Percentiles rank a stretch among this genome's conserved stretches.
These are phyloP conservation scores for Fusarium buharicum DNA, from an alignment of 2,329 filamentous ascomycete species.

Conservation along the genomic window DNA sequence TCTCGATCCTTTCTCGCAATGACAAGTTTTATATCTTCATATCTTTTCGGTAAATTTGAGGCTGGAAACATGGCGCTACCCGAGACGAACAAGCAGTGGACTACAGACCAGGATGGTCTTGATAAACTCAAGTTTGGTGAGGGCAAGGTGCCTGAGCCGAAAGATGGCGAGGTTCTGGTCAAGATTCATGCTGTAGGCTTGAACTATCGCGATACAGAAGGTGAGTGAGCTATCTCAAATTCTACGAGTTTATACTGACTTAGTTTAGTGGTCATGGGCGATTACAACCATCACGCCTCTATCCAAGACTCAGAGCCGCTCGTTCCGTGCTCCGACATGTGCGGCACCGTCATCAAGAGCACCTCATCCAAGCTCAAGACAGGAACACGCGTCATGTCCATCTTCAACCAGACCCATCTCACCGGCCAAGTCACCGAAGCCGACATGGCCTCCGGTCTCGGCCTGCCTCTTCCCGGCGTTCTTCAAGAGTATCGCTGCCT, in stretches of 20 bases:
- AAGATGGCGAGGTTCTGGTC: conserved; percentile 63
- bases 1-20: conserved; percentile 11
- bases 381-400: conserved; percentile 74
- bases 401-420: conserved; percentile 68
- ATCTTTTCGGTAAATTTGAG: conserved; percentile 34
- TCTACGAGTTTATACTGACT: not conserved
- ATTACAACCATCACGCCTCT: conserved; percentile 73
- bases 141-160: conserved; percentile 58
- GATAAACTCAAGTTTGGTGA: conserved; percentile 61
- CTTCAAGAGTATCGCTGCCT: conserved; percentile 70
- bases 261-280: conserved; percentile 67
- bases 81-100: conserved; percentile 62
- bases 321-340: conserved; percentile 77
- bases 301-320: conserved; percentile 55
- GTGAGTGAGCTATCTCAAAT: conserved; percentile 41
- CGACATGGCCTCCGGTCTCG: conserved; percentile 67
- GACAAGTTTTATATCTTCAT: conserved; percentile 39
- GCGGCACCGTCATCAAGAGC: conserved; percentile 66
- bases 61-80: conserved; percentile 25
- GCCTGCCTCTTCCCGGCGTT: conserved; percentile 68
- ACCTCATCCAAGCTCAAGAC: conserved; percentile 57
- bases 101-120: conserved; percentile 64
- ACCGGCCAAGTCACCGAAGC: conserved; percentile 67
- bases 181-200: conserved; percentile 59
- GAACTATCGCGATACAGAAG: conserved; percentile 63